Percentiles rank a stretch among this genome's conserved stretches.
Evolutionary conservation across 1,139 yeast genomes (phyloP).

Genomic region (Hemisphaericaspora lyxosophila): DNA sequence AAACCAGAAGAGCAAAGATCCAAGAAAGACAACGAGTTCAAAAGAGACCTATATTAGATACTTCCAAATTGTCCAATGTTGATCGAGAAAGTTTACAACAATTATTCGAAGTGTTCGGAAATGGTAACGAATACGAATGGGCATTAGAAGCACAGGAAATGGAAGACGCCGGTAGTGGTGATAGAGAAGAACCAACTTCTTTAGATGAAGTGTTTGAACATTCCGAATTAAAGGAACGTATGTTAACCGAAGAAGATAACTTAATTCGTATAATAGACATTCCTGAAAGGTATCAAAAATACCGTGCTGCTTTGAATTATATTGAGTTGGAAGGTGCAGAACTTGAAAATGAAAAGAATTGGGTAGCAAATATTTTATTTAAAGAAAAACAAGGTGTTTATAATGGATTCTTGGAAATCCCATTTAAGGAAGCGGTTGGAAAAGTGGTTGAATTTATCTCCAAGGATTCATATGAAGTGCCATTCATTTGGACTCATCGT

Average conservation of each 20-base stretch:
- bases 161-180: conserved; percentile 57
- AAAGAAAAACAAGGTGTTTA: conserved; percentile 47
- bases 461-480: conserved; percentile 82
- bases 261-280: conserved; percentile 80
- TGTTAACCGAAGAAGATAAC: conserved; percentile 92
- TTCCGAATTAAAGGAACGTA: conserved; percentile 83
- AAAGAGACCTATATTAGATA: conserved; percentile 41
- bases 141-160: conserved; percentile 90
- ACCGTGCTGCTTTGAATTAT: conserved; percentile 62
- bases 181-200: conserved; percentile 56
- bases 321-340: conserved; percentile 71
- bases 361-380: conserved; percentile 66
- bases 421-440: conserved; percentile 70
- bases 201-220: conserved; percentile 93
- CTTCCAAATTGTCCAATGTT: conserved; percentile 70
- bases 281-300: conserved; percentile 88
- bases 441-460: conserved; percentile 78
- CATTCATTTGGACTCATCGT: conserved; percentile 95
- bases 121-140: conserved; percentile 97
- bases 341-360: conserved; percentile 67
- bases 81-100: conserved; percentile 94
- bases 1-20: conserved; percentile 26
- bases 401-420: conserved; percentile 47
- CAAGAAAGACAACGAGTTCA: conserved; percentile 43
- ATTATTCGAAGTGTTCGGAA: conserved; percentile 92